Base-by-base conservation (phyloP, 495 filamentous ascomycete species). In the Talaromyces proteolyticus region DNA sequence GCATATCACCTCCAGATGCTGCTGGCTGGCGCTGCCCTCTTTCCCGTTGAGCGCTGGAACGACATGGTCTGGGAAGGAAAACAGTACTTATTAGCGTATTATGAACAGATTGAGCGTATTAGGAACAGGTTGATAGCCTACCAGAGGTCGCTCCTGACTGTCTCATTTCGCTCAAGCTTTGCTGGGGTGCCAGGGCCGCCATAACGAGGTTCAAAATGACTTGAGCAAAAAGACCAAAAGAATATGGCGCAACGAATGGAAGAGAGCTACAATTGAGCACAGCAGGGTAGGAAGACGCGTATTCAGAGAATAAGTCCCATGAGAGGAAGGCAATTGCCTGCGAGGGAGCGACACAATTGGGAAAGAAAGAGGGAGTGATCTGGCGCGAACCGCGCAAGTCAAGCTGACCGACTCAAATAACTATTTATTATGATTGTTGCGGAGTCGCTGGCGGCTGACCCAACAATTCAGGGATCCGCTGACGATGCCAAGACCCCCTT, bases 1-100 rank as follows among this genome's bases (percentile, higher is more conserved):
- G 56, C 84, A 88, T 26, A 87, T 72, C 17, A 95, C 73, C 51
- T 91, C 78, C 47, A 81, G 65, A 43, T 67, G 73, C 45, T 77
- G 68, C 20, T 56, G 53, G 10, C 38, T 17, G 38, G 29, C 29
- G 29, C 29, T 34, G 29, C 4, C 14, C 8, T 4, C 29, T 10
- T 34, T 34, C 29, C 29, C 29, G 14, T 34, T 34, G 29, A 34
- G 29, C 29, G 29, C n/a, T n/a, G n/a, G n/a, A n/a, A n/a, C 29
- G 29, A 34, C 8, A 34, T 34, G 8, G 29, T 34, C 29, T 34
- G 29, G 29, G 1, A 34, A 14, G 29, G 14, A 14, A 34, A 34
- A 34, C 29, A 34, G 29, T 2, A 34, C 29, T 34, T 34, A 14
- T 34, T 34, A 34, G 29, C 29, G 4, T n/a, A n/a, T n/a, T n/a